A percentile compares a stretch with the other conserved stretches of the same genome.
Conservation (phyloP, 352 stramenopile genomes). For the Globisporangium takayamanum region DNA sequence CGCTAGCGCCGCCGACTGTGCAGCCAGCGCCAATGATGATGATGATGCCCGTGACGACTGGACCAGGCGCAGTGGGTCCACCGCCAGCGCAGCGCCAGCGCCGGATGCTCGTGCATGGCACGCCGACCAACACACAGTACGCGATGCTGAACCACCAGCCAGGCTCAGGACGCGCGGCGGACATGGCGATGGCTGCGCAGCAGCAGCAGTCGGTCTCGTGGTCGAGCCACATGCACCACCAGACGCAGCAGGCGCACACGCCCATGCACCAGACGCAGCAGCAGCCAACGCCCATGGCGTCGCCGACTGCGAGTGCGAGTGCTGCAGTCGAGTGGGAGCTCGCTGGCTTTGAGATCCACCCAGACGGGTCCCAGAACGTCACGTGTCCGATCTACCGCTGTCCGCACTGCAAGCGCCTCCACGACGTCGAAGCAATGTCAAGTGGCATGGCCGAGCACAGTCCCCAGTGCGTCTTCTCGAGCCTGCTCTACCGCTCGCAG, state of each 20-base stretch:
- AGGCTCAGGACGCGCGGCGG: constrained; percentile 5
- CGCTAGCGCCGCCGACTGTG: constrained; percentile 16
- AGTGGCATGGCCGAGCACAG: constrained; percentile 51
- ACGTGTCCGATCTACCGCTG: constrained; percentile 74
- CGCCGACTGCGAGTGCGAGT: constrained; percentile 16
- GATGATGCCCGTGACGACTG: not conserved
- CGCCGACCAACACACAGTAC: constrained; percentile 15
- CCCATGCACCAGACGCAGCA: constrained; percentile 14
- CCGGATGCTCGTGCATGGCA: constrained; percentile 10
- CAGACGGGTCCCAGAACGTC: constrained; percentile 59
- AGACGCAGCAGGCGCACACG: not conserved
- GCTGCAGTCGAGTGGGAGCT: constrained; percentile 64
- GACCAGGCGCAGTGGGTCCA: not conserved
- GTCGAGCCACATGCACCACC: constrained; percentile 6
- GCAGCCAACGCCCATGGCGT: constrained; percentile 11
- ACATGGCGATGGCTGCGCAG: constrained; percentile 11
- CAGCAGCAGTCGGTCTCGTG: constrained; percentile 4
- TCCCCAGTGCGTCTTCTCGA: constrained; percentile 44
- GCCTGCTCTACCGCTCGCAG: constrained; percentile 45
- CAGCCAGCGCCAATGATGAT: constrained; percentile 16
- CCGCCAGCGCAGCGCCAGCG: constrained; percentile 18
- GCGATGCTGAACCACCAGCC: constrained; percentile 11
- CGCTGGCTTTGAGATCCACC: constrained; percentile 73
- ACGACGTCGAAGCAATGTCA: constrained; percentile 67
- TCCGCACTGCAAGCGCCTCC: constrained; percentile 52